Evolutionary conservation across 805 yeast species (phyloP), one percentile per base, ranked within the genome.

Genomic region (Kuraishia molischiana): DNA sequence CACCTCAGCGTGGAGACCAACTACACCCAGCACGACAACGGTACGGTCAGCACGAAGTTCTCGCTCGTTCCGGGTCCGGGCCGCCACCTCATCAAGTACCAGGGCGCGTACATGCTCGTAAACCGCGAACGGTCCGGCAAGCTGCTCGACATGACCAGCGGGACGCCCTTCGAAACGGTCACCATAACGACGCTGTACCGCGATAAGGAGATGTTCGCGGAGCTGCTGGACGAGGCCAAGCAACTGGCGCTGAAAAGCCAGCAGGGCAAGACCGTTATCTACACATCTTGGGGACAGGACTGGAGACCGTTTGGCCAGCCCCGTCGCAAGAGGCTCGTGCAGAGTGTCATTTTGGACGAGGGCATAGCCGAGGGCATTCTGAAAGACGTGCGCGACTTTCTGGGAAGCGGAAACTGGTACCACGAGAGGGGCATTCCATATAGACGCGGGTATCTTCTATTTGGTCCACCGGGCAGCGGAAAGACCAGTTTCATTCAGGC

Each of bases 221-320:
- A 81, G 6, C 64, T 61, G 43, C 65, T 92, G 38, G 70, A 68
- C 14, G 97, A 92, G 50, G 97, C 97, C 3, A 85, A 89, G 50
- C 60, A 66, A 29, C 60, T 85, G 63, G 97, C 97, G 0, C 67
- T 87, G 53, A 76, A 75, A 49, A 70, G 80, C 22, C 80, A 83
- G 42, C 95, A 86, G 53, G 97, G 98, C 5, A 90, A 87, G 53
- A 92, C 97, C 0, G 97, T 92, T 5, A 62, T 92, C 4, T 92
- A 74, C 57, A 85, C 96, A 3, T 83, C 95, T 9, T 90, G 92
- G 85, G 98, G 97, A 1, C 95, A 95, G 21, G 98, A 92, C 53
- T 92, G 98, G 98, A 69, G 97, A 51, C 95, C 95, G 4, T 92
- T 92, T 64, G 98, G 98, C 2, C 89, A 80, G 54, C 97, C 98